Conservation (phyloP, 768 basidiomycete species). For the Suillus hirtellus region DNA sequence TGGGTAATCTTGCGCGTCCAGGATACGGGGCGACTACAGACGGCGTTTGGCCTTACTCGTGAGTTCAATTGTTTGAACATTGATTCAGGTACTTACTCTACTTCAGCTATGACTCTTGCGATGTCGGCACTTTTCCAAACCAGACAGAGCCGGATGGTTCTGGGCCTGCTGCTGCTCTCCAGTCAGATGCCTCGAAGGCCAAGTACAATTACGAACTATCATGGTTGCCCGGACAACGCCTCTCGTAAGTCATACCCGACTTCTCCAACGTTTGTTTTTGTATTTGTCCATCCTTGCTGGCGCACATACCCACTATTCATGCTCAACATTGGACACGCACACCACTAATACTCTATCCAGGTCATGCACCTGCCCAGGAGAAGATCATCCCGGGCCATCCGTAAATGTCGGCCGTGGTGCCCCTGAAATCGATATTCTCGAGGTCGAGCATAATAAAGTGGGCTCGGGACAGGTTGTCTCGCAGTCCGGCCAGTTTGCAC, state of each 20-base stretch:
- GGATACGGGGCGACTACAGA: slow-evolving; percentile 81
- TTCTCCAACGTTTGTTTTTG: background rate
- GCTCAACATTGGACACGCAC: background rate
- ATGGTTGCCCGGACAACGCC: slow-evolving; percentile 76
- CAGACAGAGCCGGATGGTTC: slow-evolving; percentile 47
- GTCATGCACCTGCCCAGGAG: slow-evolving; percentile 72
- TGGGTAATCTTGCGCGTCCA: slow-evolving; percentile 84
- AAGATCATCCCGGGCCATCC: slow-evolving; percentile 77
- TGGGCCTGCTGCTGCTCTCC: slow-evolving; percentile 62
- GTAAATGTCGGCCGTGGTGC: slow-evolving; percentile 60
- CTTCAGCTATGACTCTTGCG: slow-evolving; percentile 52
- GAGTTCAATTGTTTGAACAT: slow-evolving; percentile 20
- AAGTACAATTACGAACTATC: slow-evolving; percentile 65
- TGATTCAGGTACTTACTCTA: background rate
- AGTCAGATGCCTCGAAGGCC: slow-evolving; percentile 45
- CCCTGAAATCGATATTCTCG: slow-evolving; percentile 83
- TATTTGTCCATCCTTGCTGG: slow-evolving; percentile 10
- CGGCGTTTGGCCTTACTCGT: slow-evolving; percentile 84
- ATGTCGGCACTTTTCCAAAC: slow-evolving; percentile 58
- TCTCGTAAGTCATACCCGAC: slow-evolving; percentile 50
- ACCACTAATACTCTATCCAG: slow-evolving; percentile 30
- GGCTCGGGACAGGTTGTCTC: slow-evolving; percentile 57
- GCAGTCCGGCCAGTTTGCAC: slow-evolving; percentile 76
- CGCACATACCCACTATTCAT: background rate
- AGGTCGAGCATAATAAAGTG: slow-evolving; percentile 67